Evolutionary conservation across 2,329 filamentous ascomycete species (phyloP), one percentile per base, ranked within the genome.

Genomic region (Cryphonectria parasitica): DNA sequence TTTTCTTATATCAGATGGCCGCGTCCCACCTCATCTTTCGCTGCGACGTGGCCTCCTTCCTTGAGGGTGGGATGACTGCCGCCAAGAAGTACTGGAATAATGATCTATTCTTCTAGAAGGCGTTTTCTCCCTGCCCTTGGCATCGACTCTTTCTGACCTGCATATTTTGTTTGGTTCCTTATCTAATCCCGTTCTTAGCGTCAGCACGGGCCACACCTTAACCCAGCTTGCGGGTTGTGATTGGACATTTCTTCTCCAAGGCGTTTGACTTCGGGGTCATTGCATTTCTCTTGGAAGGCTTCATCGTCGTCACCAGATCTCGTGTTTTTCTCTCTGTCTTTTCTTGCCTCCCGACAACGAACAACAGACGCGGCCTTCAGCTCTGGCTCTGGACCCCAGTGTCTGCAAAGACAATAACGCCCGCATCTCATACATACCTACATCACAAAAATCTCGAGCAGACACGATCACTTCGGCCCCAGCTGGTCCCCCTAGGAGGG

Each of bases 1-100:
- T 49, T 10, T 64, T 64, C 63, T 64, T 64, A 64, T 64, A 64
- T 64, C 63, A 64, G 63, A 28, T 45, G 63, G 63, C 43, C 63
- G 17, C 31, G 63, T n/a, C 19, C 63, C 63, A 28, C 63, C 63
- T 64, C 25, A 28, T 28, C 13, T 52, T 13, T 43, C 19, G 28
- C 41, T 45, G 13, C 63, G 28, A 31, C 25, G 25, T 22, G 63
- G 2, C 41, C 45, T 19, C 19, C 17, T 49, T 19, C 49, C 43
- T 28, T 49, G 63, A 34, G 41, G 25, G 25, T 49, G n/a, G n/a
- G 41, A 64, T 10, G 22, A 31, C 41, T 22, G 43, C 36, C 25
- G 36, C 31, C 10, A 31, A 52, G 28, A 64, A 64, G 61, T n/a
- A 39, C 36, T 64, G 15, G 39, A 45, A 64, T 39, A 22, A 28